phyloP scores from a whole-genome alignment of 257 asterid species.

The Forsythia viridissima region DNA sequence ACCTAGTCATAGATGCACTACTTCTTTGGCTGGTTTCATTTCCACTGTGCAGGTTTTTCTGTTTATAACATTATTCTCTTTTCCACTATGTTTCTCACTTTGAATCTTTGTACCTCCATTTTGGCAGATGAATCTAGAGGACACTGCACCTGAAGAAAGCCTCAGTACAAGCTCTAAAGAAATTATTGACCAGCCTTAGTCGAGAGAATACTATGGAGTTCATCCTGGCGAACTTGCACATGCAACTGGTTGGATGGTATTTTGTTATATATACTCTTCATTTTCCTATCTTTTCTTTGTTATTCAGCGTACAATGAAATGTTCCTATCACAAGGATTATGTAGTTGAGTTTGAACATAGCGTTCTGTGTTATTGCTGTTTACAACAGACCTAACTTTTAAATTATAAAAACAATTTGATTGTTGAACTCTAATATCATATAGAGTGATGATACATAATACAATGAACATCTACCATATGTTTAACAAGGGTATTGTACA shows the following conservation, averaged over 20 bases:
- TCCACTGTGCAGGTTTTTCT: background rate
- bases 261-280: background rate
- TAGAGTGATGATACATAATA: too few species aligned
- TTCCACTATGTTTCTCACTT: background rate
- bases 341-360: too few species aligned
- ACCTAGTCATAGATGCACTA: background rate
- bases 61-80: background rate
- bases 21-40: background rate
- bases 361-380: too few species aligned
- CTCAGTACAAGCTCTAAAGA: constrained; percentile 30
- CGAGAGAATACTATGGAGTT: constrained; percentile 41
- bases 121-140: constrained; percentile 46
- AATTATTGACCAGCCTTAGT: constrained; percentile 14
- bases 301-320: background rate
- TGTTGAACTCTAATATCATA: too few species aligned
- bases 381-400: too few species aligned
- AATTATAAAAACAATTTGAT: too few species aligned
- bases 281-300: background rate
- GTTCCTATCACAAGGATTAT: background rate
- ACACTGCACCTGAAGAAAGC: constrained; percentile 42
- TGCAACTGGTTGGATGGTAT: background rate
- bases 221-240: constrained; percentile 57
- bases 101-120: background rate
- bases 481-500: too few species aligned
- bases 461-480: too few species aligned